Evolutionary conservation across 257 asterid genomes (phyloP).

Genomic region (Haberlea rhodopensis): DNA sequence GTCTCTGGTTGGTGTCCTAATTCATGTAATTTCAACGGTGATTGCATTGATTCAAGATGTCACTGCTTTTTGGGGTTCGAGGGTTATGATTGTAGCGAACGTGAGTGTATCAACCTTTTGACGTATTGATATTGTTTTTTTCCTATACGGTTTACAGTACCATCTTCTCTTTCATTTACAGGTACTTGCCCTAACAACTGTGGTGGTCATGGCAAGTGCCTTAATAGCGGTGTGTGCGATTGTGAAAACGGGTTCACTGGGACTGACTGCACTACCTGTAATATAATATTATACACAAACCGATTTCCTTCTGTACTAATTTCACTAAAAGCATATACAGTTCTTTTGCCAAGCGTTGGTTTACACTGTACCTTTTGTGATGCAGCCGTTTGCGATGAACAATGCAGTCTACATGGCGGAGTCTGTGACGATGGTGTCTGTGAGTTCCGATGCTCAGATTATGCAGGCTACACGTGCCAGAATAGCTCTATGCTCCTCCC

Average conservation of each 20-base stretch:
- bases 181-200: slow-evolving; percentile 74
- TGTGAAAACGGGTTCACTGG: slow-evolving; percentile 78
- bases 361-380: slow-evolving; percentile 20
- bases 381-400: slow-evolving; percentile 92
- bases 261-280: slow-evolving; percentile 92
- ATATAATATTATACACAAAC: background rate
- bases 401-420: slow-evolving; percentile 99
- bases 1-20: slow-evolving; percentile 73
- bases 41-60: slow-evolving; percentile 83
- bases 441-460: slow-evolving; percentile 97
- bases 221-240: slow-evolving; percentile 55
- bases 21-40: slow-evolving; percentile 83
- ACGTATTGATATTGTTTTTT: background rate
- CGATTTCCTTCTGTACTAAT: background rate
- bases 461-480: slow-evolving; percentile 98
- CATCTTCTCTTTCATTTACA: slow-evolving; percentile 27
- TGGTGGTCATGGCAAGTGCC: slow-evolving; percentile 73
- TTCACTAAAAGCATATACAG: background rate
- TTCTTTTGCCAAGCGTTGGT: background rate
- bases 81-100: slow-evolving; percentile 78
- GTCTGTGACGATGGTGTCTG: slow-evolving; percentile 95
- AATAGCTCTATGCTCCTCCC: slow-evolving; percentile 90
- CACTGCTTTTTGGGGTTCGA: slow-evolving; percentile 87
- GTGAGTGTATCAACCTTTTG: slow-evolving; percentile 28
- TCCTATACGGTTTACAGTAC: background rate